Conservation (phyloP, 371 early-diverging fungal genomes). For the Capillidium heterosporum region DNA sequence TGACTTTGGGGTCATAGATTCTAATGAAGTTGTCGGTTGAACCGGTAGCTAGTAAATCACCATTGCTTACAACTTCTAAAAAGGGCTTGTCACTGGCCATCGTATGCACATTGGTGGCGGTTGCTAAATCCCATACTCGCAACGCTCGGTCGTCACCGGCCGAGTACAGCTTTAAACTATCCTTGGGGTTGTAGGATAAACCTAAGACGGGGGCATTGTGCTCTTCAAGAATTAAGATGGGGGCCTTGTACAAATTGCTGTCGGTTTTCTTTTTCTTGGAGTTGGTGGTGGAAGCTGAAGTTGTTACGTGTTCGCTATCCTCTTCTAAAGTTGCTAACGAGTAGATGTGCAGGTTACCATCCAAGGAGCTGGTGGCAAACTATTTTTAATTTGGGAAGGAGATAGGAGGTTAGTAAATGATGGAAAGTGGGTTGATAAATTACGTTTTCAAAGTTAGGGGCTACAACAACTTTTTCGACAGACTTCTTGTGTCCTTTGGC, state of each 20-base stretch:
- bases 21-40: constrained; percentile 63
- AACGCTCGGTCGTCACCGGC: constrained; percentile 91
- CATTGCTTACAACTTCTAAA: background rate
- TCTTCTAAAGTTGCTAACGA: constrained; percentile 30
- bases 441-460: constrained; percentile 8
- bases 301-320: constrained; percentile 31
- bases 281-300: constrained; percentile 24
- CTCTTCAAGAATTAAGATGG: constrained; percentile 26
- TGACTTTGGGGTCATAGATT: constrained; percentile 75
- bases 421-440: background rate
- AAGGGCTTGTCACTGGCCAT: constrained; percentile 25
- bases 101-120: constrained; percentile 46
- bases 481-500: constrained; percentile 8
- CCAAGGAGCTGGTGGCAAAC: constrained; percentile 67
- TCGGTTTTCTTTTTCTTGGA: constrained; percentile 23
- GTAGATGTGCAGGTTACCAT: constrained; percentile 64
- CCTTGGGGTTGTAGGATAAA: constrained; percentile 31
- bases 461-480: constrained; percentile 34
- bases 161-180: constrained; percentile 38
- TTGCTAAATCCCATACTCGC: constrained; percentile 72
- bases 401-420: background rate
- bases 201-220: constrained; percentile 67
- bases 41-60: constrained; percentile 61
- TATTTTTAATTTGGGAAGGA: constrained; percentile 11
- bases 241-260: constrained; percentile 17